A percentile compares a stretch with the other conserved stretches of the same genome.
Evolutionary conservation across 2,329 filamentous ascomycete genomes (phyloP).

Genomic region (Bipolaris victoriae): DNA sequence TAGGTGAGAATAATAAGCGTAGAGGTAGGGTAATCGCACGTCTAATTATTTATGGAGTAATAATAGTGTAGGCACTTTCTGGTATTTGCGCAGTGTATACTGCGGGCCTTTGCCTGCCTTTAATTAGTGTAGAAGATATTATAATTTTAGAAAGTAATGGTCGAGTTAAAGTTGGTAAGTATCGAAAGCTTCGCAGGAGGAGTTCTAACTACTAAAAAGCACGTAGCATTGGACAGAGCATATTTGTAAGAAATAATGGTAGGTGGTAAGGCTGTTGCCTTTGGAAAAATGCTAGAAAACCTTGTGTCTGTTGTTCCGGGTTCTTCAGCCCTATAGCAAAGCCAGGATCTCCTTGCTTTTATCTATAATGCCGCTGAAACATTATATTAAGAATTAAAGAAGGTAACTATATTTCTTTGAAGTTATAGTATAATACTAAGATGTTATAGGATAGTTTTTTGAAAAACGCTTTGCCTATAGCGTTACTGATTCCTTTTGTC

Average conservation of each 20-base stretch:
- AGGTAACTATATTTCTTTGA: neutral
- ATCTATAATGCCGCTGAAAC: slow-evolving; percentile 2
- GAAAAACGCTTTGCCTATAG: neutral
- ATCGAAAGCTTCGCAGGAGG: too few relatives aligned
- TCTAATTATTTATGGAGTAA: neutral
- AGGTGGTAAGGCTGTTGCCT: neutral
- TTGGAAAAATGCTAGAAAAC: slow-evolving; percentile 8
- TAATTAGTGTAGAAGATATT: slow-evolving; percentile 11
- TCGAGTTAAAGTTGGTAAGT: slow-evolving; percentile 19
- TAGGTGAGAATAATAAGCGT: slow-evolving; percentile 19
- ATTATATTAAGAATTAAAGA: slow-evolving; percentile 14
- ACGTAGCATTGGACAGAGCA: neutral
- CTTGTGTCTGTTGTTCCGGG: slow-evolving; percentile 1
- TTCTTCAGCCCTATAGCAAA: slow-evolving; percentile 4
- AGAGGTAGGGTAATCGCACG: slow-evolving; percentile 6
- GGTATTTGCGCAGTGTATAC: slow-evolving; percentile 10
- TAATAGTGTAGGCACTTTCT: slow-evolving; percentile 7
- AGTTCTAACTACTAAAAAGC: neutral
- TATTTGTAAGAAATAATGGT: neutral
- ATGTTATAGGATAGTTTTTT: slow-evolving; percentile 7
- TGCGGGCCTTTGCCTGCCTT: slow-evolving; percentile 6
- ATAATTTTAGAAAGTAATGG: slow-evolving; percentile 15
- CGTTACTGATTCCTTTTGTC: slow-evolving; percentile 15
- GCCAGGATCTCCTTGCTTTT: slow-evolving; percentile 8
- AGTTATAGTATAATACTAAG: too few relatives aligned